These are phyloP conservation scores for Mycena haematopus DNA, from an alignment of 768 basidiomycete genomes.

Conservation along the genomic window DNA sequence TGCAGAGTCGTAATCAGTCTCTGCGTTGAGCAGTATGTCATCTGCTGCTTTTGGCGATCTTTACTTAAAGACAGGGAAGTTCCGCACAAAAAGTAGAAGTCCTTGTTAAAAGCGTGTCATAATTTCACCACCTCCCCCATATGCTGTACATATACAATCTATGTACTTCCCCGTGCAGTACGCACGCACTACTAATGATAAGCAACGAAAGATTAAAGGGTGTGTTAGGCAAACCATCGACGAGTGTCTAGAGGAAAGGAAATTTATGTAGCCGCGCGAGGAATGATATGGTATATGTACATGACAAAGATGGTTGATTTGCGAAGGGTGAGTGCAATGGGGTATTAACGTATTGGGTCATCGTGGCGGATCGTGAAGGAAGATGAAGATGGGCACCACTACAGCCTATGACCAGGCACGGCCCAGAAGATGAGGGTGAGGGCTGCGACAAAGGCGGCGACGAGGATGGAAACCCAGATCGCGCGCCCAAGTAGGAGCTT, in stretches of 20 bases:
- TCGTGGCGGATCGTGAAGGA: conserved; percentile 8
- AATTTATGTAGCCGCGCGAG: background rate
- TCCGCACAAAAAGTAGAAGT: too few relatives aligned
- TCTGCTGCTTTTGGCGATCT: too few relatives aligned
- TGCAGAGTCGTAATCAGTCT: too few relatives aligned
- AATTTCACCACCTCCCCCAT: conserved; percentile 11
- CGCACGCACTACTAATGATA: conserved; percentile 20
- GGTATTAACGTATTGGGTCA: too few relatives aligned
- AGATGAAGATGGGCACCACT: conserved; percentile 14
- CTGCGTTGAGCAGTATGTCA: too few relatives aligned
- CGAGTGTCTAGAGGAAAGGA: background rate
- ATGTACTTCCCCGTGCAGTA: conserved; percentile 8
- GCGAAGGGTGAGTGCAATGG: conserved; percentile 14
- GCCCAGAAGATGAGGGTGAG: conserved; percentile 95
- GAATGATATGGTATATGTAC: conserved; percentile 2
- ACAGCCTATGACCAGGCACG: conserved; percentile 93
- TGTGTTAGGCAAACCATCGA: conserved; percentile 4
- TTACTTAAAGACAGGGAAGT: too few relatives aligned
- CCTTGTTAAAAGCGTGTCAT: conserved; percentile 8
- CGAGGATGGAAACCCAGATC: conserved; percentile 87
- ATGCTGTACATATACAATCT: conserved; percentile 10
- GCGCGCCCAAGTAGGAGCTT: conserved; percentile 90
- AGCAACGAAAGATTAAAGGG: conserved; percentile 32
- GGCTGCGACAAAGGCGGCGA: conserved; percentile 76
- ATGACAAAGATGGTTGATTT: conserved; percentile 4